These are phyloP conservation scores for Daldinia grandis DNA, from an alignment of 495 filamentous ascomycete genomes.

Conservation along the genomic window DNA sequence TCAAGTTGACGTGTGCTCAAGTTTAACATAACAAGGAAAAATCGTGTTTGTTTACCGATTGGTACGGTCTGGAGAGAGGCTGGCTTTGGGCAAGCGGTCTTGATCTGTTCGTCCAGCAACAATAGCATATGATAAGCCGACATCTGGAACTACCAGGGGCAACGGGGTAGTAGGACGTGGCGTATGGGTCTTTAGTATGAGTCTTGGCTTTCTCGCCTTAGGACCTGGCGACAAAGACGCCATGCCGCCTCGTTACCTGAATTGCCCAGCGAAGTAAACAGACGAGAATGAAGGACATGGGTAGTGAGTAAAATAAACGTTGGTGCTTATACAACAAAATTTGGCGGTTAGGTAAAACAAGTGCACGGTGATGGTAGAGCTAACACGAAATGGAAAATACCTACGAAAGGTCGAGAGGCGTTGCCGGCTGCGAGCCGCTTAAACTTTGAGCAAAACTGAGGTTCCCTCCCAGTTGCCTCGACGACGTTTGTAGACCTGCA, in stretches of 20 bases:
- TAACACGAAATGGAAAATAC: slow-evolving; percentile 49
- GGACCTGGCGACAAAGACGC: neutral
- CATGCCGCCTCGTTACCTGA: neutral
- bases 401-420: slow-evolving; percentile 83
- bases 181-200: slow-evolving; percentile 1
- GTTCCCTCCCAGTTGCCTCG: slow-evolving; percentile 67
- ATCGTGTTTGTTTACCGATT: slow-evolving; percentile 20
- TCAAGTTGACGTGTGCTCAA: neutral
- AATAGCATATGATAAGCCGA: slow-evolving; percentile 12
- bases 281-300: neutral
- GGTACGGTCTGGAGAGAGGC: neutral
- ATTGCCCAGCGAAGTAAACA: too few species aligned
- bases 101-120: slow-evolving; percentile 2
- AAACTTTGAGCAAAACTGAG: slow-evolving; percentile 85
- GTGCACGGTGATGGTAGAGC: neutral
- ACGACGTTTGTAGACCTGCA: slow-evolving; percentile 57
- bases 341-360: neutral
- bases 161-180: neutral
- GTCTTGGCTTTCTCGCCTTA: slow-evolving; percentile 12
- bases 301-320: neutral
- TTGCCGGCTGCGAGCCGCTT: slow-evolving; percentile 75
- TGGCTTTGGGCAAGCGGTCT: neutral
- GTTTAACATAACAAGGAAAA: neutral
- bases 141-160: neutral
- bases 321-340: neutral